Percentiles rank a stretch among this genome's conserved stretches.
Evolutionary conservation across 1,139 yeast species (phyloP).

Genomic region (Candida sp.): DNA sequence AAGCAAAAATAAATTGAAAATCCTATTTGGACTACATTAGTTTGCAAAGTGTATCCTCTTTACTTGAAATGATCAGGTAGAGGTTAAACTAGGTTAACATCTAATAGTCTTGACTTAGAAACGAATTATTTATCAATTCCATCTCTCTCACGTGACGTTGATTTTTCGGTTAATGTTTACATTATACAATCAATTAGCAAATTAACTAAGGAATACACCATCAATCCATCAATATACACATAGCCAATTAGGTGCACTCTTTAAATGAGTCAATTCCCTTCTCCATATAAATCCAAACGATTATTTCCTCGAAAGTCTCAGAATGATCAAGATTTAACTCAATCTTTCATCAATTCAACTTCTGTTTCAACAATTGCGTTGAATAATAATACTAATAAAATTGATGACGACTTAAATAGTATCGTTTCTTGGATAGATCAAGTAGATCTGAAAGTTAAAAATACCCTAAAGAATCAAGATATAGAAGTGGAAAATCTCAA

Average conservation of each 20-base stretch:
- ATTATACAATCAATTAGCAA: no score
- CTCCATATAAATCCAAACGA: constrained; percentile 11
- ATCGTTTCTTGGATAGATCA: constrained; percentile 52
- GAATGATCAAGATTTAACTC: background rate
- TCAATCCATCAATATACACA: no score
- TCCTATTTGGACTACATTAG: no score
- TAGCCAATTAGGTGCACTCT: no score
- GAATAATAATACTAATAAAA: constrained; percentile 3
- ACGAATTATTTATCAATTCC: background rate
- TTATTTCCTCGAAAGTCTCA: constrained; percentile 3
- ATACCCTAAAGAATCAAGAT: constrained; percentile 34
- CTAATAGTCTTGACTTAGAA: no score
- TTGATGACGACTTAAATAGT: constrained; percentile 22
- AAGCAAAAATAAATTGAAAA: no score
- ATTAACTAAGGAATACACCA: no score
- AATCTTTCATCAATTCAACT: background rate
- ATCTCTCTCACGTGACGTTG: background rate
- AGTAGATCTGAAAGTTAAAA: constrained; percentile 38
- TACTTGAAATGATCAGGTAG: no score
- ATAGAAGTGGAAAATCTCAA: constrained; percentile 33
- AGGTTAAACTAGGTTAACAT: no score
- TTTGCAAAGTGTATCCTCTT: no score
- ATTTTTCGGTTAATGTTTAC: background rate
- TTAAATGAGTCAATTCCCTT: constrained; percentile 11
- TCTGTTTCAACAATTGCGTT: background rate